A percentile compares a stretch with the other conserved stretches of the same genome.
phyloP scores from a whole-genome alignment of 768 basidiomycete species.

The Serendipita sp. region DNA sequence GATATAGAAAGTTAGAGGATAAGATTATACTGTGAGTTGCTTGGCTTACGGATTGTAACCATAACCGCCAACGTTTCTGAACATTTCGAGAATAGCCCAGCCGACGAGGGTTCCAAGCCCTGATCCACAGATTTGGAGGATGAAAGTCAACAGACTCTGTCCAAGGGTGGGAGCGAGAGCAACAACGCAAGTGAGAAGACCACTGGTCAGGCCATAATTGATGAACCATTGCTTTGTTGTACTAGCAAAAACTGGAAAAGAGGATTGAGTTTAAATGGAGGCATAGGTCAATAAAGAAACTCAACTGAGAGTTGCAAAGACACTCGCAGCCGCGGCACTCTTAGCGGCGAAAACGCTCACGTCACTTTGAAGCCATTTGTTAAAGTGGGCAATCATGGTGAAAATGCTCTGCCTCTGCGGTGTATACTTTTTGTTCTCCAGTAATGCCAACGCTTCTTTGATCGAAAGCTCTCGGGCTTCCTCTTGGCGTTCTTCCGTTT shows the following conservation, averaged over 20 bases:
- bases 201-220: conserved; percentile 15
- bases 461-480: conserved; percentile 12
- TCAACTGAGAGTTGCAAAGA: conserved; percentile 15
- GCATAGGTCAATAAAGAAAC: background rate
- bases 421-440: conserved; percentile 13
- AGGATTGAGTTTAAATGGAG: background rate
- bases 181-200: conserved; percentile 18
- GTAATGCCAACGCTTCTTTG: conserved; percentile 16
- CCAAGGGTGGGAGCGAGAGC: conserved; percentile 18
- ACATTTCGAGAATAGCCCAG: conserved; percentile 15
- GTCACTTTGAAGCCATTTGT: conserved; percentile 9
- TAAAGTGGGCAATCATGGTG: conserved; percentile 10
- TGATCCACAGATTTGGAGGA: conserved; percentile 17
- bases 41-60: conserved; percentile 15
- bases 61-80: conserved; percentile 18
- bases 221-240: conserved; percentile 16
- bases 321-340: conserved; percentile 13
- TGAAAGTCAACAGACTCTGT: conserved; percentile 17
- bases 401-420: conserved; percentile 8
- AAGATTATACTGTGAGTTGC: background rate
- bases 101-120: conserved; percentile 10
- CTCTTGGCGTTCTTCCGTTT: background rate
- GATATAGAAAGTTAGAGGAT: background rate
- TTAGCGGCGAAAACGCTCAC: conserved; percentile 16
- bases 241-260: conserved; percentile 13